Evolutionary conservation across 2,329 filamentous ascomycete species (phyloP), one percentile per base, ranked within the genome.

Genomic region (Pseudopyrenochaeta lycopersici): DNA sequence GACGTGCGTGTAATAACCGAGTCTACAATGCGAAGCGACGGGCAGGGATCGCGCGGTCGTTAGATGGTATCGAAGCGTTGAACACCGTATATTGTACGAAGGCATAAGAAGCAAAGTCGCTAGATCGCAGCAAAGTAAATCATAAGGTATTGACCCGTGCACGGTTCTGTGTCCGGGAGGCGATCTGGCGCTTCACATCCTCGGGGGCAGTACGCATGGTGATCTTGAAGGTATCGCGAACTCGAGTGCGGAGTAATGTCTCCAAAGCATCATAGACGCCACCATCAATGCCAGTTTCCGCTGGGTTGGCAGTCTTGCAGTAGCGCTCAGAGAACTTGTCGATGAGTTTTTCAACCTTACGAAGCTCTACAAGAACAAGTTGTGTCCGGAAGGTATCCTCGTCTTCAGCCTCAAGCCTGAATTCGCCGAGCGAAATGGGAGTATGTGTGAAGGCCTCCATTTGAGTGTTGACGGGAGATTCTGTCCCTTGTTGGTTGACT

Each of bases 321-420:
- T 73, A 75, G 30, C 71, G 67, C 48, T 73, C 70, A 2, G 69
- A 67, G 56, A 75, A 75, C 59, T 67, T 70, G 54, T 75, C 70
- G 39, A 75, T 73, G 48, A 75, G 66, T 63, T 75, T 74, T 56
- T 75, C 73, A 1, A 75, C 67, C 39, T 68, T 73, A 49, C 67
- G 63, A 10, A 75, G 63, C 58, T 75, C 72, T 18, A 59, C 60
- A 7, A 75, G 64, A 5, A 75, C 63, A 4, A 71, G 63, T 39
- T 73, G 71, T 0, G 70, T 73, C 4, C 70, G 63, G 47, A 71
- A 64, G 1, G 66, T 66, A 29, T 70, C 60, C 32, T 74, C 72
- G 11, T 68, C 64, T 42, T 74, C 72, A 23, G 59, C 50, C 33
- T 69, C 62, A 12, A 66, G 54, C 21, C 54, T 59, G 51, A 67